These are phyloP conservation scores for Mortierella claussenii DNA, from an alignment of 192 early-diverging fungal genomes.

Conservation along the genomic window DNA sequence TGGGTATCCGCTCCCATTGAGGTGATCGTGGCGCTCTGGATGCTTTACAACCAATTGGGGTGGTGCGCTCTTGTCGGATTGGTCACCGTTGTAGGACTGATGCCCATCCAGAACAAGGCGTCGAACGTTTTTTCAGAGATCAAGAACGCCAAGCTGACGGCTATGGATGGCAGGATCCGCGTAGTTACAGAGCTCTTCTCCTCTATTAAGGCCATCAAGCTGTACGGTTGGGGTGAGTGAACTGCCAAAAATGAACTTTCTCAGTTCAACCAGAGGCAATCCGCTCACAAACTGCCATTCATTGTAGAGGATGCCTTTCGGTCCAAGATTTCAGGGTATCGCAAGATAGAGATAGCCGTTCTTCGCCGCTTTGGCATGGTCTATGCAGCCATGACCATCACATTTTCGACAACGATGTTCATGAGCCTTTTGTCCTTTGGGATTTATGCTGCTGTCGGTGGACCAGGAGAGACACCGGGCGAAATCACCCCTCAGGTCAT, in stretches of 20 bases:
- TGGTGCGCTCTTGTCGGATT: conserved; percentile 31
- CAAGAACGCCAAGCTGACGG: conserved; percentile 24
- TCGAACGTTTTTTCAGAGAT: conserved; percentile 20
- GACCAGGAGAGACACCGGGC: conserved; percentile 30
- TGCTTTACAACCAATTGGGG: conserved; percentile 38
- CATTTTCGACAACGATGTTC: conserved; percentile 33
- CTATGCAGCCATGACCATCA: conserved; percentile 31
- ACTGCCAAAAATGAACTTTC: too few relatives aligned
- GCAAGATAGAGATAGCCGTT: conserved; percentile 26
- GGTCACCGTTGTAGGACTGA: conserved; percentile 17
- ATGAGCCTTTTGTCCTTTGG: conserved; percentile 47
- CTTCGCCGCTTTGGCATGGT: conserved; percentile 35
- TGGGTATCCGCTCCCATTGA: conserved; percentile 60
- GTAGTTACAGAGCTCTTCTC: conserved; percentile 38
- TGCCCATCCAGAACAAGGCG: conserved; percentile 26
- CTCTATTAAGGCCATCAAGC: conserved; percentile 29
- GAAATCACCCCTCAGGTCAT: conserved; percentile 31
- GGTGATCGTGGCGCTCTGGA: conserved; percentile 25
- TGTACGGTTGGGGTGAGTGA: conserved; percentile 55
- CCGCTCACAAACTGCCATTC: too few relatives aligned
- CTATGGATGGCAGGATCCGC: conserved; percentile 41
- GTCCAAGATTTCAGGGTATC: conserved; percentile 20
- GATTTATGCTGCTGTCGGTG: conserved; percentile 29
- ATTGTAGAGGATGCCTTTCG: conserved; percentile 41
- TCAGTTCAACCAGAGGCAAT: too few relatives aligned